These are phyloP conservation scores for Fusarium duplospermum DNA, from an alignment of 2,329 filamentous ascomycete genomes.

Conservation along the genomic window DNA sequence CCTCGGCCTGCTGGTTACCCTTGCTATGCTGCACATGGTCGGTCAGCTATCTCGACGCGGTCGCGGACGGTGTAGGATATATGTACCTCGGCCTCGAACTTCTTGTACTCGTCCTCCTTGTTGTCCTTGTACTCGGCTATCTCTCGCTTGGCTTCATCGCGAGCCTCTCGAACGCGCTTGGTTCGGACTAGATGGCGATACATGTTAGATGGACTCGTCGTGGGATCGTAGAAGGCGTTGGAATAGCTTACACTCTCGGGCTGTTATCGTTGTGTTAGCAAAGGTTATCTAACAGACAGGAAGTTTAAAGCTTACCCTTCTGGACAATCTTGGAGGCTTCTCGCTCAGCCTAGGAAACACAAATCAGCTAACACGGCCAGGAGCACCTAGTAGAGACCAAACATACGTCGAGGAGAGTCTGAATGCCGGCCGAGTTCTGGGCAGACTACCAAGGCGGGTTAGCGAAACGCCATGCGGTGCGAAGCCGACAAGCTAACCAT, in stretches of 20 bases:
- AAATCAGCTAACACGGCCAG: slow-evolving; percentile 8
- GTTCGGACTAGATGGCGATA: slow-evolving; percentile 69
- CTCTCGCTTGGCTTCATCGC: slow-evolving; percentile 96
- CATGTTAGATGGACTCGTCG: slow-evolving; percentile 4
- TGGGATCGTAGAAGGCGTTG: slow-evolving; percentile 2
- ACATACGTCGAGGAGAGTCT: slow-evolving; percentile 96
- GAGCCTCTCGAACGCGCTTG: slow-evolving; percentile 96
- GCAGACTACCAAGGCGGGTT: slow-evolving; percentile 74
- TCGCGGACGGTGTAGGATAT: neutral
- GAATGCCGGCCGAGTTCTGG: slow-evolving; percentile 98
- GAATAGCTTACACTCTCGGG: slow-evolving; percentile 83
- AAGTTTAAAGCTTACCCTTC: slow-evolving; percentile 72
- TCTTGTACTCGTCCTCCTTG: slow-evolving; percentile 96
- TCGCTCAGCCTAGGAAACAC: slow-evolving; percentile 80
- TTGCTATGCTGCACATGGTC: slow-evolving; percentile 79
- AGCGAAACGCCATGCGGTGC: slow-evolving; percentile 36
- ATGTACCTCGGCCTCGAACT: slow-evolving; percentile 80
- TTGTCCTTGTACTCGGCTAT: slow-evolving; percentile 90
- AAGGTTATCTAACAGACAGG: slow-evolving; percentile 10
- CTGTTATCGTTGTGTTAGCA: slow-evolving; percentile 58
- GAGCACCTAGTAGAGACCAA: neutral
- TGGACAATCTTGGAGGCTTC: slow-evolving; percentile 99
- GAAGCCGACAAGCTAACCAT: slow-evolving; percentile 37
- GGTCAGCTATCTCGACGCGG: slow-evolving; percentile 7
- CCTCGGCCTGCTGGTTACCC: slow-evolving; percentile 84